Conservation (phyloP, 257 asterid genomes). For the Primulina huaijiensis region DNA sequence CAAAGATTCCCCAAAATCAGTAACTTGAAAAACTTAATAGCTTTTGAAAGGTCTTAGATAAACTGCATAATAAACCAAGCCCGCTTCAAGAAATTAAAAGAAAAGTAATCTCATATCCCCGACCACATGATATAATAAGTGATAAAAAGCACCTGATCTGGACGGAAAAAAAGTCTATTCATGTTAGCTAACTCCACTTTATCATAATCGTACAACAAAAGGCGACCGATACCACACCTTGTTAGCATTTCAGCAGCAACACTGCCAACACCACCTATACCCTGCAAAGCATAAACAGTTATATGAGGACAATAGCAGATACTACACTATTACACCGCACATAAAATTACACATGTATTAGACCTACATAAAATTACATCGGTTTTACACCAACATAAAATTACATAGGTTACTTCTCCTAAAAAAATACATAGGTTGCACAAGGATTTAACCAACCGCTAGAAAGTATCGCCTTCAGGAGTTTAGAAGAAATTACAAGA, state of each 20-base stretch:
- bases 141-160: slow-evolving; percentile 74
- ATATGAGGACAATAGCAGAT: slow-evolving; percentile 4
- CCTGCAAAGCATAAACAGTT: slow-evolving; percentile 44
- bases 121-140: not conserved
- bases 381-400: too few species aligned
- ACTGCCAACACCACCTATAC: slow-evolving; percentile 99
- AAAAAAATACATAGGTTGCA: not conserved
- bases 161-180: slow-evolving; percentile 98
- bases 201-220: slow-evolving; percentile 92
- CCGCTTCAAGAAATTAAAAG: not conserved
- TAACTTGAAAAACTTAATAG: slow-evolving; percentile 11
- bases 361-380: too few species aligned
- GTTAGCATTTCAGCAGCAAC: slow-evolving; percentile 99
- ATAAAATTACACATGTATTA: not conserved
- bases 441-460: not conserved
- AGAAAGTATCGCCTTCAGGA: slow-evolving; percentile 6
- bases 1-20: not conserved
- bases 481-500: not conserved
- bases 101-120: not conserved
- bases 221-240: slow-evolving; percentile 98
- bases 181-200: slow-evolving; percentile 98
- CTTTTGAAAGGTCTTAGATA: slow-evolving; percentile 17
- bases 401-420: too few species aligned
- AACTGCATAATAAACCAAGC: slow-evolving; percentile 14
- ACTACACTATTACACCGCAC: not conserved